A percentile compares a stretch with the other conserved stretches of the same genome.
Conservation (phyloP, 129 eudicot genomes). For the Silybum marianum region DNA sequence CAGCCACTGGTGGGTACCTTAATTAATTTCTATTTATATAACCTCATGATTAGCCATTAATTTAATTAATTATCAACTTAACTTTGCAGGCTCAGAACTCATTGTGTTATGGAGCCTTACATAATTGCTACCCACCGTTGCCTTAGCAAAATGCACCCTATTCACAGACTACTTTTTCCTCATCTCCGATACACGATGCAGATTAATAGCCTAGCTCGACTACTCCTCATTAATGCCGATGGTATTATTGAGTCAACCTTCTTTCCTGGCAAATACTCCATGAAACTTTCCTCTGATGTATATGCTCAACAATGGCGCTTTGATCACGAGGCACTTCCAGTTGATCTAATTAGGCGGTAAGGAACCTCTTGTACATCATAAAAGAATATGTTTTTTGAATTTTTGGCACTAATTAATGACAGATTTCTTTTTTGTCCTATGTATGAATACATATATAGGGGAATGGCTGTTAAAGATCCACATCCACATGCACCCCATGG, state of each 20-base stretch:
- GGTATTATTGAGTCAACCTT: constrained; percentile 65
- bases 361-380: constrained; percentile 39
- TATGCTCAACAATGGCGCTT: constrained; percentile 69
- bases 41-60: no score
- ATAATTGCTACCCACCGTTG: constrained; percentile 67
- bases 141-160: constrained; percentile 75
- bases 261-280: constrained; percentile 56
- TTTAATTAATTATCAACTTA: not conserved
- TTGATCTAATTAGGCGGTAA: constrained; percentile 63
- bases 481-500: constrained; percentile 33
- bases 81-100: constrained; percentile 69
- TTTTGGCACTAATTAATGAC: not conserved
- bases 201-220: constrained; percentile 69
- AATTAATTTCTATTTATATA: no score
- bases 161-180: constrained; percentile 57
- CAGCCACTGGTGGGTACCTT: constrained; percentile 64
- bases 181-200: constrained; percentile 81
- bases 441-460: constrained; percentile 27
- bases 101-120: constrained; percentile 68
- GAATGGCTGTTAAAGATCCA: constrained; percentile 55
- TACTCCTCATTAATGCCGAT: constrained; percentile 55
- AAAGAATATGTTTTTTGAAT: not conserved
- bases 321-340: constrained; percentile 61
- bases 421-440: not conserved
- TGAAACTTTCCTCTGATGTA: constrained; percentile 59